Evolutionary conservation across 768 basidiomycete genomes (phyloP), one percentile per base, ranked within the genome.

Genomic region (Russula earlei): DNA sequence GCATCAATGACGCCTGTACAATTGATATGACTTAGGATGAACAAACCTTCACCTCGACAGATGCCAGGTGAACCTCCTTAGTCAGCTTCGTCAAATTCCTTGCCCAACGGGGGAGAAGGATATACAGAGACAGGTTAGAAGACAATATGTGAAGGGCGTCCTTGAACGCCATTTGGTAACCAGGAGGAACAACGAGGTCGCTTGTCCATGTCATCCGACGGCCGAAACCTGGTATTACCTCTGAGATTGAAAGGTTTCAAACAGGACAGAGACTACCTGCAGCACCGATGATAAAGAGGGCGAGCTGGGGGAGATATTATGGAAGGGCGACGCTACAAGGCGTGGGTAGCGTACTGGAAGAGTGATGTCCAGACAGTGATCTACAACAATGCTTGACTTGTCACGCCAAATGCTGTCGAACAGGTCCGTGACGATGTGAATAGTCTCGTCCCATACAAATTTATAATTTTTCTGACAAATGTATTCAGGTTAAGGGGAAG

Each of bases 201-300:
- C 78, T 76, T 33, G 67, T 68, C 78, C 77, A 81, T 6, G 74
- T 72, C 40, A 81, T 71, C 36, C 65, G 67, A 31, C 74, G 72
- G 3, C 81, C 81, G 60, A 82, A 83, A 9, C 79, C 60, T 61
- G 34, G 22, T 22, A 25, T 14, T 15, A 15, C 5, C 11, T n/a
- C 20, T 31, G 33, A 52, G 27, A 19, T 15, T 20, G 17, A 2
- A n/a, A 53, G 2, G 11, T 19, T 27, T 36, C 24, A n/a, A 34
- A 11, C 1, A 9, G 15, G 20, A 20, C 19, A 34, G 29, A 37
- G 29, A 24, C 17, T 29, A 60, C 58, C 80, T 56, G 81, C 81
- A 1, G 71, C 73, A 20, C 79, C 72, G 49, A 82, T 79, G 34
- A 81, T 74, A 44, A 77, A 76, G 3, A 82, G 73, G 0, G 81